These are phyloP conservation scores for carrot (Daucus carota) DNA, from an alignment of 129 eudicot species.

Conservation along the genomic window DNA sequence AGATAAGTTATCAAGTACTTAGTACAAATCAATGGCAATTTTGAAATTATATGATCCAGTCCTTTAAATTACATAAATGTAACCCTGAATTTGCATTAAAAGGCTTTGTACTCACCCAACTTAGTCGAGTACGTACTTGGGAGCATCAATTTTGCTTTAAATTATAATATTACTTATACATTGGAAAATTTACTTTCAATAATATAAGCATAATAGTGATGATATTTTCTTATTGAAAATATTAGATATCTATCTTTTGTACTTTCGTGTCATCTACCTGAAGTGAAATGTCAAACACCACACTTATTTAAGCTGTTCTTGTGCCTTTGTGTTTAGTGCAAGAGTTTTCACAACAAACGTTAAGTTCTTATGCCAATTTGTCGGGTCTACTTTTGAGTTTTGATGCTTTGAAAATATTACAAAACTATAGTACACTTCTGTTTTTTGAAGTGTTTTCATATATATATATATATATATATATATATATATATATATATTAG, in stretches of 20 bases:
- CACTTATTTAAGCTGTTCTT: not conserved
- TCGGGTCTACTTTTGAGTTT: not conserved
- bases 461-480: too few relatives aligned
- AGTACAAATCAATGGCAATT: too few relatives aligned
- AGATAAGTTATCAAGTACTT: too few relatives aligned
- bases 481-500: not conserved
- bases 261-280: not conserved
- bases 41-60: too few relatives aligned
- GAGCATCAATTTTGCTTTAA: too few relatives aligned
- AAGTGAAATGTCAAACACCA: not conserved
- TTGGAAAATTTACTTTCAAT: not conserved
- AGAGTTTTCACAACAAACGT: not conserved
- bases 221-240: not conserved
- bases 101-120: too few relatives aligned
- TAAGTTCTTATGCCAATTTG: not conserved
- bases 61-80: too few relatives aligned
- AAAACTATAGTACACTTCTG: not conserved
- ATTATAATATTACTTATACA: not conserved
- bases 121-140: too few relatives aligned
- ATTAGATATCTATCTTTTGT: not conserved
- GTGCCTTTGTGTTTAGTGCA: not conserved
- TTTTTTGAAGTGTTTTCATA: not conserved
- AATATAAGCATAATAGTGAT: not conserved
- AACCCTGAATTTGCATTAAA: too few relatives aligned
- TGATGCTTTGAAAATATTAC: not conserved